phyloP scores from a whole-genome alignment of 164 flowering plant species.

The Stephania japonica region DNA sequence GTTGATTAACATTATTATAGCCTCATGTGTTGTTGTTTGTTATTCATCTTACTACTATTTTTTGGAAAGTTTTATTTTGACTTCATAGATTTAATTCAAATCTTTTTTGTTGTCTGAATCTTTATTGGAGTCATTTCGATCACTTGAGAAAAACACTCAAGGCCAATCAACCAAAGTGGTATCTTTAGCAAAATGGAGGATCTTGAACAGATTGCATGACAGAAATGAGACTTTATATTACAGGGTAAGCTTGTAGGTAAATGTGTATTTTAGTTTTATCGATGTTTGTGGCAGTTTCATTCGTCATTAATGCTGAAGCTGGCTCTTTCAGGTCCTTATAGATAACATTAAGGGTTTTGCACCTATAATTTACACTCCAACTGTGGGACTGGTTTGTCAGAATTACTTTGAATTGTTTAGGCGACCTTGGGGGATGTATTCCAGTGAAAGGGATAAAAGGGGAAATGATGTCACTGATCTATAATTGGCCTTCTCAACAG shows the following conservation, averaged over 20 bases:
- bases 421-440: conserved; percentile 99
- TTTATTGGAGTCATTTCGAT: conserved; percentile 87
- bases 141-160: conserved; percentile 71
- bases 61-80: no score
- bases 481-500: conserved; percentile 90
- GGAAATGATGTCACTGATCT: conserved; percentile 99
- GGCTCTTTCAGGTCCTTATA: conserved; percentile 71
- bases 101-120: conserved; percentile 20
- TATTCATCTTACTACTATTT: no score
- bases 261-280: background rate
- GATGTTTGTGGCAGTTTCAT: background rate
- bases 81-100: background rate
- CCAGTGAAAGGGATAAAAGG: conserved; percentile 98
- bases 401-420: conserved; percentile 91
- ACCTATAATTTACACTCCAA: conserved; percentile 96
- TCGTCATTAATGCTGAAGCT: conserved; percentile 7
- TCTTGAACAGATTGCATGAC: conserved; percentile 92
- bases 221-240: conserved; percentile 97
- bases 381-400: conserved; percentile 96
- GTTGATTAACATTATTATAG: background rate
- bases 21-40: background rate
- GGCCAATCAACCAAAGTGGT: conserved; percentile 45
- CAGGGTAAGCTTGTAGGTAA: conserved; percentile 50
- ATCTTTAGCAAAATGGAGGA: conserved; percentile 93
- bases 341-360: conserved; percentile 92